Evolutionary conservation across 2,329 filamentous ascomycete species (phyloP).

Genomic region (Chrysoporthe austroafricana): DNA sequence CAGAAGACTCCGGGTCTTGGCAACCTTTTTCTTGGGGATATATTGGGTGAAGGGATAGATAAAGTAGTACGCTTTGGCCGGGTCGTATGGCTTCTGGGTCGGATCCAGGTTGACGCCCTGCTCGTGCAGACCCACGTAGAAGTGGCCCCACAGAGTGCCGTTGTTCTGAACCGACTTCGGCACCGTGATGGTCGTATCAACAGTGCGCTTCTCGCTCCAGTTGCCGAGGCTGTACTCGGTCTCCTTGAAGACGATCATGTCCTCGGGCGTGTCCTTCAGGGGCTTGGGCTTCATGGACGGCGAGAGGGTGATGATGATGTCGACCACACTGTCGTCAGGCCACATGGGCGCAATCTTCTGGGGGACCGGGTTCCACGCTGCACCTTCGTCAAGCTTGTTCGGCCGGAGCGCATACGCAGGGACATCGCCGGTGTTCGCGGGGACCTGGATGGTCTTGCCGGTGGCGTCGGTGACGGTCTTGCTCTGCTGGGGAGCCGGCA

Average conservation of each 20-base stretch:
- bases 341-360: slow-evolving; percentile 83
- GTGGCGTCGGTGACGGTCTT: slow-evolving; percentile 54
- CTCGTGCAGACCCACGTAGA: slow-evolving; percentile 81
- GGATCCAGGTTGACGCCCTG: slow-evolving; percentile 70
- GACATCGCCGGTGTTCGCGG: slow-evolving; percentile 59
- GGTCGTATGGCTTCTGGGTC: slow-evolving; percentile 70
- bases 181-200: slow-evolving; percentile 77
- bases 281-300: slow-evolving; percentile 71
- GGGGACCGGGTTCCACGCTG: slow-evolving; percentile 67
- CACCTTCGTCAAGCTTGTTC: slow-evolving; percentile 61
- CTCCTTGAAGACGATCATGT: slow-evolving; percentile 78
- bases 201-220: slow-evolving; percentile 75
- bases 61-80: slow-evolving; percentile 80
- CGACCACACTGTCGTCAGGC: slow-evolving; percentile 76
- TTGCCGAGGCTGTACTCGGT: slow-evolving; percentile 79
- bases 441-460: slow-evolving; percentile 57
- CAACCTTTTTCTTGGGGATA: slow-evolving; percentile 85
- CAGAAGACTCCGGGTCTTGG: slow-evolving; percentile 88
- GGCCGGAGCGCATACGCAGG: slow-evolving; percentile 70
- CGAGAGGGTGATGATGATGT: slow-evolving; percentile 85
- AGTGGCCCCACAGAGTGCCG: slow-evolving; percentile 92
- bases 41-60: slow-evolving; percentile 86
- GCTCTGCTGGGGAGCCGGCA: slow-evolving; percentile 51
- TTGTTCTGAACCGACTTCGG: slow-evolving; percentile 85
- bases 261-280: slow-evolving; percentile 65